phyloP scores from a whole-genome alignment of 257 asterid species.

The Ophiorrhiza pumila region DNA sequence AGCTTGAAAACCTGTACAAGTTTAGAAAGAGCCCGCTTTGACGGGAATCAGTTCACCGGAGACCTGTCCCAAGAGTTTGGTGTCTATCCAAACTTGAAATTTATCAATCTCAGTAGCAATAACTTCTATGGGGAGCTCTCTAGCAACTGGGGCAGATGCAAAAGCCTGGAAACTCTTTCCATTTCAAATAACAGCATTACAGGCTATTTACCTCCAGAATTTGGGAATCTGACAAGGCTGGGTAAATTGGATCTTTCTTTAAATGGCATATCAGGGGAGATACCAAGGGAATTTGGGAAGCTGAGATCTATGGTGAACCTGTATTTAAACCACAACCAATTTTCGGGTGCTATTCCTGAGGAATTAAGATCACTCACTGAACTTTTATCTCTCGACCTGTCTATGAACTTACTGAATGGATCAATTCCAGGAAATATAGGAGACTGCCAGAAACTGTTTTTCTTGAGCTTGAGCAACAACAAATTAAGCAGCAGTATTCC shows the following conservation, averaged over 20 bases:
- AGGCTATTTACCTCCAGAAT: constrained; percentile 29
- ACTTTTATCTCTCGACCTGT: constrained; percentile 23
- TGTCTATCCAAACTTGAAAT: constrained; percentile 30
- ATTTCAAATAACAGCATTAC: constrained; percentile 34
- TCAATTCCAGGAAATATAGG: constrained; percentile 33
- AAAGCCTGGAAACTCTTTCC: constrained; percentile 16
- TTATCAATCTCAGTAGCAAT: constrained; percentile 30
- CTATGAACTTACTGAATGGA: constrained; percentile 29
- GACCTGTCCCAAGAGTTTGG: constrained; percentile 29
- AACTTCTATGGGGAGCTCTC: constrained; percentile 34
- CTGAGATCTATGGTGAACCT: constrained; percentile 18
- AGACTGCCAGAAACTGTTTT: constrained; percentile 12
- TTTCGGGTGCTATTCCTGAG: constrained; percentile 33
- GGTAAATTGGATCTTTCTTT: constrained; percentile 32
- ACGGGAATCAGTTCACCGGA: constrained; percentile 33
- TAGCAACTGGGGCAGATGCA: constrained; percentile 31
- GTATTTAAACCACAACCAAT: constrained; percentile 23
- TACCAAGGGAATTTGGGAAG: constrained; percentile 29
- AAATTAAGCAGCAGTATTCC: constrained; percentile 27
- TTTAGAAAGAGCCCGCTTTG: constrained; percentile 29
- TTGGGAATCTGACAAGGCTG: constrained; percentile 26
- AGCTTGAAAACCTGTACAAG: constrained; percentile 39
- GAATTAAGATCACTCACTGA: constrained; percentile 19
- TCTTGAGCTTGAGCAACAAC: constrained; percentile 33
- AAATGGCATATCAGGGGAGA: constrained; percentile 23